Conservation (phyloP, 768 basidiomycete genomes). For the Asterophora lycoperdoides region DNA sequence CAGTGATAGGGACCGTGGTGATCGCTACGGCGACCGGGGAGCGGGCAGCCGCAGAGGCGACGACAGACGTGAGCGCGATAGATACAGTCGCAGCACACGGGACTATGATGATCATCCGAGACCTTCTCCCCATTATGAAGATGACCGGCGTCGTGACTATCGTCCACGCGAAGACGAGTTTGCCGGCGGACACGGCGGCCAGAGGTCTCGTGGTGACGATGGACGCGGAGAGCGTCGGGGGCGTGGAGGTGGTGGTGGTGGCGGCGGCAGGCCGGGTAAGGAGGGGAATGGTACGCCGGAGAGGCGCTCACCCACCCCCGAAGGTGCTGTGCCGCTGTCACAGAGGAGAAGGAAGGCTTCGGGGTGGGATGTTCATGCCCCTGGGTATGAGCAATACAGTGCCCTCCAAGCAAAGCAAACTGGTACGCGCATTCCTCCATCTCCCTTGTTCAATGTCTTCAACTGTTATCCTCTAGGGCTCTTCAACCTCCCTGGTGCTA, state of each 20-base stretch:
- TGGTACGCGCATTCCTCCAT: conserved; percentile 44
- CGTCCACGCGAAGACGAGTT: conserved; percentile 41
- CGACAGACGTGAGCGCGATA: conserved; percentile 50
- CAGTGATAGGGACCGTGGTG: conserved; percentile 37
- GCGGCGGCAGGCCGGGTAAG: conserved; percentile 44
- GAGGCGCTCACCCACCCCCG: conserved; percentile 85
- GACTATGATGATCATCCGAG: conserved; percentile 44
- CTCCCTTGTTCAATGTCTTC: conserved; percentile 7
- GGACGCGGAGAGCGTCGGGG: conserved; percentile 35
- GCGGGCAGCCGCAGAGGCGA: conserved; percentile 38
- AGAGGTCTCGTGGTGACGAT: conserved; percentile 34
- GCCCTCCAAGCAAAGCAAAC: conserved; percentile 99
- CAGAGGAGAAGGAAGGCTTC: conserved; percentile 87
- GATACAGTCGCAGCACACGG: conserved; percentile 40
- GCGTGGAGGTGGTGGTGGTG: conserved; percentile 21
- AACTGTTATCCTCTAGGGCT: conserved; percentile 51
- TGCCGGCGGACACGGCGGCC: conserved; percentile 34
- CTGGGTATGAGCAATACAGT: conserved; percentile 91
- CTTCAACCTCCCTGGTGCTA: conserved; percentile 95
- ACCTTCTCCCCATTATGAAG: conserved; percentile 40
- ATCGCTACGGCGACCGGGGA: conserved; percentile 33
- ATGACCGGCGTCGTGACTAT: conserved; percentile 47
- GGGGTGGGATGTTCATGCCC: conserved; percentile 95
- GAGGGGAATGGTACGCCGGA: conserved; percentile 68
- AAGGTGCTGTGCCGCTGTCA: conserved; percentile 73